Base-by-base conservation (phyloP, 352 stramenopile species). In the Pythium utonaiense region DNA sequence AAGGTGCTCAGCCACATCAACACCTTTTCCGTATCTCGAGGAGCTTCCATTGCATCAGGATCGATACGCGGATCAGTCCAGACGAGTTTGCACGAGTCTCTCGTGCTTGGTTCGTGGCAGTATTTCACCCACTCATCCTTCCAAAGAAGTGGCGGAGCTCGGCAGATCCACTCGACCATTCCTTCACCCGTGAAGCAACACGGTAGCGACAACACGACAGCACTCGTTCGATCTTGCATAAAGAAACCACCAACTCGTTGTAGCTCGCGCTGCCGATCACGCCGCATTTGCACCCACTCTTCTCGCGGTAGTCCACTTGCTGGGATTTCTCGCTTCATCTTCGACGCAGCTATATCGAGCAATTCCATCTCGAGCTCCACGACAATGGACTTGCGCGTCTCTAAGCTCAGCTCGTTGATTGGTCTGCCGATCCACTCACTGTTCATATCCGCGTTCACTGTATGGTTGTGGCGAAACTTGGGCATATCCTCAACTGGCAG, bases 331-430 rank as follows among this genome's bases (percentile, higher is more conserved):
- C 62, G 66, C 6, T 36, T 25, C 10, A 58, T 52, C 3, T 73
- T 49, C 2, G 71, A 72, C 16, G 54, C 78, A 27, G 71, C 66
- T 14, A 91, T 60, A 17, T 83, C 74, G 1, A 91, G 59, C 7
- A 91, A 31, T 47, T 91, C 78, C 51, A 87, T 83, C 55, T 91
- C 81, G 1, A 91, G 67, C 6, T 77, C 51, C 3, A 85, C 64
- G 3, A 88, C 74, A 42, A 87, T 85, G 8, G 77, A 67, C 44
- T 85, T 89, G 22, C 81, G 67, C 2, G 60, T 67, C 40, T 87
- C 75, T 0, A 83, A 56, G 0, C 69, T 65, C 42, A 91, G 67
- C 19, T 86, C 79, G 56, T 85, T 80, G 47, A 91, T 79, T 24
- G 61, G 58, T 7, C 74, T 69, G 0, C 78, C 78, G 19, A 89